Conservation (phyloP, 2,329 filamentous ascomycete species). For the Aspergillus ustus region DNA sequence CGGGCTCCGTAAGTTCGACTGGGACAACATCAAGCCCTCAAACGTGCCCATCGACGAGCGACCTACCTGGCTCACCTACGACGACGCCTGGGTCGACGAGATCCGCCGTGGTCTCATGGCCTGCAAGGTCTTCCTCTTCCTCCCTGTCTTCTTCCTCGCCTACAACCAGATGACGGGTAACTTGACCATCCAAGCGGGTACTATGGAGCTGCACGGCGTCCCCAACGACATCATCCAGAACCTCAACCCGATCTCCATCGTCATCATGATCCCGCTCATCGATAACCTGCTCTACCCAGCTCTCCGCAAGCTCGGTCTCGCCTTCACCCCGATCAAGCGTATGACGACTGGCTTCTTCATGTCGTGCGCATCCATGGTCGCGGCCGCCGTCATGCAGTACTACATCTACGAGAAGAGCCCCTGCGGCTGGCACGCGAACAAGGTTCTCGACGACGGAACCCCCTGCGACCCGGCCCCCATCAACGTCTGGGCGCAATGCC, state of each 20-base stretch:
- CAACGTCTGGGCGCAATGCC: conserved; percentile 64
- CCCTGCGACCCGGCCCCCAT: conserved; percentile 56
- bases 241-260: conserved; percentile 58
- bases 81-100: conserved; percentile 82
- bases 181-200: conserved; percentile 59
- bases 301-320: conserved; percentile 52
- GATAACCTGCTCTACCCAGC: conserved; percentile 58
- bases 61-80: conserved; percentile 70
- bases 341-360: conserved; percentile 57
- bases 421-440: conserved; percentile 62
- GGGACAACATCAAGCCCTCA: conserved; percentile 40
- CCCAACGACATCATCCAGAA: conserved; percentile 63
- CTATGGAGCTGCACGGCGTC: conserved; percentile 57
- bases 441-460: conserved; percentile 51
- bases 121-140: conserved; percentile 70
- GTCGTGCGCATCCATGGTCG: conserved; percentile 54
- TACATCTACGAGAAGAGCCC: conserved; percentile 63
- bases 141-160: conserved; percentile 55
- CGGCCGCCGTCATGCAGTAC: conserved; percentile 55
- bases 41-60: conserved; percentile 25
- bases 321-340: conserved; percentile 59
- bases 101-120: conserved; percentile 71
- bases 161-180: conserved; percentile 62
- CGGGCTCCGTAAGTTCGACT: conserved; percentile 10
- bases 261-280: conserved; percentile 60